These are phyloP conservation scores for Pinus taeda DNA, from an alignment of 75 land plant genomes.

Conservation along the genomic window DNA sequence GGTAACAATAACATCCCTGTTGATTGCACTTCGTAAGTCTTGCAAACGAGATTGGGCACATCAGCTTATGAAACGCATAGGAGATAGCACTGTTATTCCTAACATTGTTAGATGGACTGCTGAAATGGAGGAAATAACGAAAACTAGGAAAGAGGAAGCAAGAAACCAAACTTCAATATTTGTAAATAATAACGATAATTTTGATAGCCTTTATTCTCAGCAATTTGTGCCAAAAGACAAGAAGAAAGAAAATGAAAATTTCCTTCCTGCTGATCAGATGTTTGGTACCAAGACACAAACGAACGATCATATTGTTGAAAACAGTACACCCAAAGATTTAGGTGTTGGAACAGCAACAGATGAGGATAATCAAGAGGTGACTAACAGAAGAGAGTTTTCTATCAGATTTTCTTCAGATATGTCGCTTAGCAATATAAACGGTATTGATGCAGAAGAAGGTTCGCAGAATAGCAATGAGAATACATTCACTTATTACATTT, in stretches of 20 bases:
- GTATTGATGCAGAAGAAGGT: slow-evolving; percentile 8
- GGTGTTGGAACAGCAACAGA: neutral
- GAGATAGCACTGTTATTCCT: slow-evolving; percentile 37
- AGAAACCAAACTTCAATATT: slow-evolving; percentile 41
- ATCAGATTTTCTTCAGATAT: slow-evolving; percentile 5
- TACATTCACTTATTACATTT: slow-evolving; percentile 43
- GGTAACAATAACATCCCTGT: slow-evolving; percentile 43
- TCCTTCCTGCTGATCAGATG: slow-evolving; percentile 22
- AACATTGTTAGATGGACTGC: slow-evolving; percentile 46
- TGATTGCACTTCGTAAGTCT: slow-evolving; percentile 45
- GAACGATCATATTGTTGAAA: neutral
- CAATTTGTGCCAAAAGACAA: neutral
- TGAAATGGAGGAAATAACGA: slow-evolving; percentile 36
- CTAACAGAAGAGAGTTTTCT: neutral
- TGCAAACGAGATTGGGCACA: slow-evolving; percentile 53
- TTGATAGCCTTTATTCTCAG: neutral
- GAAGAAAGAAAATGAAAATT: neutral
- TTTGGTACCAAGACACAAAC: slow-evolving; percentile 18
- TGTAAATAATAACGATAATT: slow-evolving; percentile 5
- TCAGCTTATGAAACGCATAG: slow-evolving; percentile 48
- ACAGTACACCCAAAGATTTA: neutral
- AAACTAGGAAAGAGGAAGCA: slow-evolving; percentile 28
- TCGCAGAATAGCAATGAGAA: neutral
- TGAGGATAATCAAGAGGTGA: neutral
- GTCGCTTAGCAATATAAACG: neutral